These are phyloP conservation scores for Trypanosoma caninum DNA, from an alignment of 208 protist species.

Conservation along the genomic window DNA sequence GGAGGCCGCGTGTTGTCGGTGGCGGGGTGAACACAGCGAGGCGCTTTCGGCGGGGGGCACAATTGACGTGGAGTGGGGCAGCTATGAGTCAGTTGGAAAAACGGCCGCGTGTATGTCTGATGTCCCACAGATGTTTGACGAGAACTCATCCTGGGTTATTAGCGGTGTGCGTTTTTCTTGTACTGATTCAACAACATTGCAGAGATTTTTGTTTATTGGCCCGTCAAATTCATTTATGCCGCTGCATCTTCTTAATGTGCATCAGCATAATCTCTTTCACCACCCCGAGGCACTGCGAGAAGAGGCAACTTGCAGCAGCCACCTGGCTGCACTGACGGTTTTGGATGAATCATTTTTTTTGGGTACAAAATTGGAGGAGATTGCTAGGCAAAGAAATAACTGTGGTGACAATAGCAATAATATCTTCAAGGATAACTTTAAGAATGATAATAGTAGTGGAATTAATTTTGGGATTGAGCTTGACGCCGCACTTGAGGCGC, in stretches of 20 bases:
- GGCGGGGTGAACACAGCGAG: background rate
- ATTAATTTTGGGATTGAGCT: background rate
- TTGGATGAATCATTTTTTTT: constrained; percentile 43
- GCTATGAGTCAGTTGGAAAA: constrained; percentile 7
- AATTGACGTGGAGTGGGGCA: constrained; percentile 27
- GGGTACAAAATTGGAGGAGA: background rate
- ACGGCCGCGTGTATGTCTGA: background rate
- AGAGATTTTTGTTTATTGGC: constrained; percentile 74
- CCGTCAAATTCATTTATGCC: constrained; percentile 34
- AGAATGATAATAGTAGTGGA: background rate
- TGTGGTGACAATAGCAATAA: background rate
- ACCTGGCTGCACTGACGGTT: constrained; percentile 29
- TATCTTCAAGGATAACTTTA: no score
- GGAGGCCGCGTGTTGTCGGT: constrained; percentile 4
- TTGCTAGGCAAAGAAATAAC: background rate
- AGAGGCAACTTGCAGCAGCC: constrained; percentile 9
- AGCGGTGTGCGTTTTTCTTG: constrained; percentile 66
- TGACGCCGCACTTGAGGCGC: background rate
- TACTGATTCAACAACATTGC: constrained; percentile 17
- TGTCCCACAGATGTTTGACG: background rate
- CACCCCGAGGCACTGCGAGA: constrained; percentile 39
- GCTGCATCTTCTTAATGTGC: constrained; percentile 52
- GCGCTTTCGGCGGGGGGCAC: background rate
- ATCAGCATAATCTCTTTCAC: constrained; percentile 77
- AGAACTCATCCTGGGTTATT: constrained; percentile 40